Conservation (phyloP, 164 flowering plant species). For the Berberis thunbergii region DNA sequence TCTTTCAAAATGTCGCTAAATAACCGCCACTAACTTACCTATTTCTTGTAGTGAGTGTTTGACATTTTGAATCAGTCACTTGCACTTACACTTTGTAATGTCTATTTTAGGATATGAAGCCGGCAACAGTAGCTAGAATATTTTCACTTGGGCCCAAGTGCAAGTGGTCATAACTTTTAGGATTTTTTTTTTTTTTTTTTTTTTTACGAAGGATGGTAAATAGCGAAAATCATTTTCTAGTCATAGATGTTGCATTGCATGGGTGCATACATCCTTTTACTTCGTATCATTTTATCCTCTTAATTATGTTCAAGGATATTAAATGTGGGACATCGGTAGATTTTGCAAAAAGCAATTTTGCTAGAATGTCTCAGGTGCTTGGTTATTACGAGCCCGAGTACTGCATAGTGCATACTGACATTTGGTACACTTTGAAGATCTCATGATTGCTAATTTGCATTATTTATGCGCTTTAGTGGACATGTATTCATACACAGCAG, state of each 20-base stretch:
- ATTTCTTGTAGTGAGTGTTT: too few species aligned
- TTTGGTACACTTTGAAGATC: too few species aligned
- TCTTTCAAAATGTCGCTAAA: too few species aligned
- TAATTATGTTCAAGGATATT: not conserved
- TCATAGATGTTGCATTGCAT: not conserved
- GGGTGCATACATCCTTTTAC: not conserved
- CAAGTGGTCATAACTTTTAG: not conserved
- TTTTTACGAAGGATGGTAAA: not conserved
- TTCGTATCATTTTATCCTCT: not conserved
- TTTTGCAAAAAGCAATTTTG: too few species aligned
- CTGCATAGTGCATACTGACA: too few species aligned
- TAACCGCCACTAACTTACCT: too few species aligned
- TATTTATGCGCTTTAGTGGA: too few species aligned
- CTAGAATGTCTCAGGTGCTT: too few species aligned
- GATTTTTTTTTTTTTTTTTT: not conserved
- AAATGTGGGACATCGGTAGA: not conserved
- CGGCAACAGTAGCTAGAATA: not conserved
- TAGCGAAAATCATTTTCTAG: not conserved
- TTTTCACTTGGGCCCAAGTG: not conserved
- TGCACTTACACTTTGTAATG: too few species aligned
- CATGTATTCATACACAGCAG: slow-evolving; percentile 18
- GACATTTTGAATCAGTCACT: too few species aligned
- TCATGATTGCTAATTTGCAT: too few species aligned
- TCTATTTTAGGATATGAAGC: not conserved
- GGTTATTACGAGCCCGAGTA: too few species aligned